Percentiles rank a stretch among this genome's conserved stretches.
These are phyloP conservation scores for Plicaturopsis crispa DNA, from an alignment of 768 basidiomycete species.

Conservation along the genomic window DNA sequence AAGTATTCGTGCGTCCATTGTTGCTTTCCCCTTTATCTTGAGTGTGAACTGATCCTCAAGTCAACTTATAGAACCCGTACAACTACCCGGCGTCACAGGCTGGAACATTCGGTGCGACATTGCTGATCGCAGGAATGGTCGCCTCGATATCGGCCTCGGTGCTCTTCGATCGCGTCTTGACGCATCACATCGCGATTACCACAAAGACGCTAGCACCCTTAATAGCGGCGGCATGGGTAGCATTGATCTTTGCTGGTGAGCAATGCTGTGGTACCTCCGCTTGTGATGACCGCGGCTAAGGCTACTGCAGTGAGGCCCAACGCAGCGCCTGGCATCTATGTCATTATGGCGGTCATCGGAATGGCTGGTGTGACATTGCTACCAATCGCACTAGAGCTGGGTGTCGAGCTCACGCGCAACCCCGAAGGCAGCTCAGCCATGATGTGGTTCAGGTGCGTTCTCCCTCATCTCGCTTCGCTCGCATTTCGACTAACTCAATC, in stretches of 20 bases:
- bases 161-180: slow-evolving; percentile 75
- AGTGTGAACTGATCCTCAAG: background rate
- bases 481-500: slow-evolving; percentile 1
- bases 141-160: slow-evolving; percentile 64
- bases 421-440: slow-evolving; percentile 71
- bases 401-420: slow-evolving; percentile 73
- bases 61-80: slow-evolving; percentile 44
- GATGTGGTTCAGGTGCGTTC: slow-evolving; percentile 64
- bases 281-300: no score
- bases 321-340: slow-evolving; percentile 56
- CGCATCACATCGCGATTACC: slow-evolving; percentile 56
- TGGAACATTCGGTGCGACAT: slow-evolving; percentile 62
- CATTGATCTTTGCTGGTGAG: slow-evolving; percentile 54
- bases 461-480: no score
- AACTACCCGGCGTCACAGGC: slow-evolving; percentile 61
- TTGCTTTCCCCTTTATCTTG: background rate
- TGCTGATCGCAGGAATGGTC: slow-evolving; percentile 66
- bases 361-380: slow-evolving; percentile 59
- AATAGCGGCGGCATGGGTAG: slow-evolving; percentile 50
- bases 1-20: slow-evolving; percentile 63
- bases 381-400: slow-evolving; percentile 71
- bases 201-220: slow-evolving; percentile 55
- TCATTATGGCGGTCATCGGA: slow-evolving; percentile 64
- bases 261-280: no score
- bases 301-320: slow-evolving; percentile 64